A percentile compares a stretch with the other conserved stretches of the same genome.
Conservation (phyloP, 169 alveolate species). For the Perkinsus olseni region DNA sequence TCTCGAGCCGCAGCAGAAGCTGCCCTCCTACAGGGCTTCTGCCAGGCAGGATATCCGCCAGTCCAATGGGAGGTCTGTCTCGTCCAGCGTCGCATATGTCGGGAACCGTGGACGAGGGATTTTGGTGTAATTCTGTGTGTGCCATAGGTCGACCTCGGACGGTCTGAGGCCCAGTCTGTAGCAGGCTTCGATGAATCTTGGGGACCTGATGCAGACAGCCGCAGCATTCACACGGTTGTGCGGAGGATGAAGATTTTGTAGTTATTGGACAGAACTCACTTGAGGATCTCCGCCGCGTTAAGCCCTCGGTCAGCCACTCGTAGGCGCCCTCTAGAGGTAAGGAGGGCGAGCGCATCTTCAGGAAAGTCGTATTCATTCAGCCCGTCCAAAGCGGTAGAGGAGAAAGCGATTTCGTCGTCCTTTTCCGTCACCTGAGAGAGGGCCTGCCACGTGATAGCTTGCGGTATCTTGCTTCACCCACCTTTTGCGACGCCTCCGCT, state of each 20-base stretch:
- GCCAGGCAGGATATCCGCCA: neutral
- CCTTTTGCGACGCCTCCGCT: neutral
- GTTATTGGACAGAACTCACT: neutral
- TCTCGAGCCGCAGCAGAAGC: neutral
- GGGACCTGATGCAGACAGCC: neutral
- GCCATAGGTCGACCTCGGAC: neutral
- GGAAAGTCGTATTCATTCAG: neutral
- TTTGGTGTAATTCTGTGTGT: neutral
- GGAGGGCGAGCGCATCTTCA: neutral
- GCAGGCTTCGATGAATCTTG: neutral
- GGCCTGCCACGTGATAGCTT: too few relatives aligned
- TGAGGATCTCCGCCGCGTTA: neutral
- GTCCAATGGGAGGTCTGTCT: neutral
- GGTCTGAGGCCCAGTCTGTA: neutral
- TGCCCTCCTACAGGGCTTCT: neutral
- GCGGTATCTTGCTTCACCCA: too few relatives aligned
- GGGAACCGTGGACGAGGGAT: neutral
- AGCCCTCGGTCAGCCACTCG: neutral
- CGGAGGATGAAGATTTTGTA: too few relatives aligned
- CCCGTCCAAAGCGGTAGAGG: neutral
- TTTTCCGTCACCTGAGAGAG: neutral
- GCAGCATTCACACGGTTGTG: neutral
- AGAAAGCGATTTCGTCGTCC: too few relatives aligned
- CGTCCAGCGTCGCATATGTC: neutral
- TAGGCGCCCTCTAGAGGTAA: neutral